Evolutionary conservation across 2,329 filamentous ascomycete species (phyloP).

Genomic region (Rutstroemia sydowiana): DNA sequence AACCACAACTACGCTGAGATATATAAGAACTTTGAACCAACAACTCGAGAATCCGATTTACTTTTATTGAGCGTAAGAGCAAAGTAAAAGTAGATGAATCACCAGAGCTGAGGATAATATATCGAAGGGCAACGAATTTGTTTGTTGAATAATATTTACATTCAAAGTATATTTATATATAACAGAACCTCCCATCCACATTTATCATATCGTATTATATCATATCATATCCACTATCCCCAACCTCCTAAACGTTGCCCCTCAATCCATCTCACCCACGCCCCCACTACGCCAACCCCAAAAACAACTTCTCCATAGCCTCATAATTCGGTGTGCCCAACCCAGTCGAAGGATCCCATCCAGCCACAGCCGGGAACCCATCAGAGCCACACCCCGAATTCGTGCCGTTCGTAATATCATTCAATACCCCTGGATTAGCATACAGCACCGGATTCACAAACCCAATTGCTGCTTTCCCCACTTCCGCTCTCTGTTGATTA

Average conservation of each 20-base stretch:
- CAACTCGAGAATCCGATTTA: too few relatives aligned
- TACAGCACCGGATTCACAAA: conserved; percentile 10
- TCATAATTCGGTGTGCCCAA: conserved; percentile 24
- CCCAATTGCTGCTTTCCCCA: conserved; percentile 3
- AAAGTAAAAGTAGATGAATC: too few relatives aligned
- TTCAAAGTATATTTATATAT: too few relatives aligned
- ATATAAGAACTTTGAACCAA: too few relatives aligned
- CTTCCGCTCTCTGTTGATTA: conserved; percentile 1
- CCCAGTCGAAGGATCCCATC: conserved; percentile 25
- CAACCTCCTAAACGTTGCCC: neutral
- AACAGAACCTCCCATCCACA: too few relatives aligned
- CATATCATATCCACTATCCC: too few relatives aligned
- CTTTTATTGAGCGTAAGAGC: too few relatives aligned
- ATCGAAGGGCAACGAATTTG: too few relatives aligned
- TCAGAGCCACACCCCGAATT: conserved; percentile 28
- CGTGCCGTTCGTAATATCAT: conserved; percentile 29
- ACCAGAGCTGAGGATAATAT: too few relatives aligned
- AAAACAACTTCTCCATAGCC: conserved; percentile 22
- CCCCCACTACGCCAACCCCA: conserved; percentile 16
- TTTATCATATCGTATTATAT: too few relatives aligned
- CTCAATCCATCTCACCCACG: neutral
- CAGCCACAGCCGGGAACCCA: conserved; percentile 30
- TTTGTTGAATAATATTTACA: too few relatives aligned
- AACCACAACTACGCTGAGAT: too few relatives aligned
- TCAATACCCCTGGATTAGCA: conserved; percentile 24